Percentiles rank a stretch among this genome's conserved stretches.
These are phyloP conservation scores for Sclerotinia trifoliorum DNA, from an alignment of 2,329 filamentous ascomycete genomes.

Conservation along the genomic window DNA sequence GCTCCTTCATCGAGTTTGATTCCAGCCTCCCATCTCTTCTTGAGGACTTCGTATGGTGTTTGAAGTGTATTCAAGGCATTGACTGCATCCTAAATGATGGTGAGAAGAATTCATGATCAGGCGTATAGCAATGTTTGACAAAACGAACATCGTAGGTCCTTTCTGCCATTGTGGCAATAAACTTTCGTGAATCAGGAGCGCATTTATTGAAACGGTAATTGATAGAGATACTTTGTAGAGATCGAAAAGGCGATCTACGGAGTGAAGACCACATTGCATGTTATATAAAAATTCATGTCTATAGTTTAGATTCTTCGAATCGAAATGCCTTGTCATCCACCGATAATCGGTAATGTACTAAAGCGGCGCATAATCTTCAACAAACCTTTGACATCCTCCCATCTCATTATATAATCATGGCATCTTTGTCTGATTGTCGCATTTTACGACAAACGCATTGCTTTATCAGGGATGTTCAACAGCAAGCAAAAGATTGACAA, in stretches of 20 bases:
- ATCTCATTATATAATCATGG: too few relatives aligned
- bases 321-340: conserved; percentile 2
- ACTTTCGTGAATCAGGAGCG: not conserved
- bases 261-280: conserved; percentile 5
- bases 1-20: conserved; percentile 66
- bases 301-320: not conserved
- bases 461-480: not conserved
- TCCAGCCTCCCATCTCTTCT: conserved; percentile 74
- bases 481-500: not conserved
- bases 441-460: not conserved
- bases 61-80: conserved; percentile 85
- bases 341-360: not conserved
- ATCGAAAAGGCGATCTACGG: not conserved
- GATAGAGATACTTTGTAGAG: not conserved
- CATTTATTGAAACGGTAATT: not conserved
- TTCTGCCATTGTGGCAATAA: conserved; percentile 17
- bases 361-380: not conserved
- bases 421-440: not conserved
- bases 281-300: not conserved
- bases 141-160: conserved; percentile 29
- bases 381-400: not conserved
- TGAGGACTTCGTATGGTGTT: conserved; percentile 77
- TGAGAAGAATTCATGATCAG: conserved; percentile 15
- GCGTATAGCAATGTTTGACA: not conserved
- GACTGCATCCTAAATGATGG: conserved; percentile 69